phyloP scores from a whole-genome alignment of 306 rosid species.

The Prunus salicina region DNA sequence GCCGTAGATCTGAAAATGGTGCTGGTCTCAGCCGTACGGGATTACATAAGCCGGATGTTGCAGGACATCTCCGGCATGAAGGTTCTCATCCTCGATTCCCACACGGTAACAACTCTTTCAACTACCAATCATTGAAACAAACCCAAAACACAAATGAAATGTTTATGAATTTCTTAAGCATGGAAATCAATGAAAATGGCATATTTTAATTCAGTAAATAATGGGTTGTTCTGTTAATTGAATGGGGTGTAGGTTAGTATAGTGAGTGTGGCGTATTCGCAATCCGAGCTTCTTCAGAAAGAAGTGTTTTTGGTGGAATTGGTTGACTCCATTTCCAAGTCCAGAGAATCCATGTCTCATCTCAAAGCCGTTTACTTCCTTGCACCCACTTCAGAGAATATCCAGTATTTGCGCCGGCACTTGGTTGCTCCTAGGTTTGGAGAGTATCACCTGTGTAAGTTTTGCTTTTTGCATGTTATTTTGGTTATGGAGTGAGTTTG shows the following conservation, averaged over 20 bases:
- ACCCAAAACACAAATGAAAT: not conserved
- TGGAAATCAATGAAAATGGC: not conserved
- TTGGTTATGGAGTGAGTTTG: not conserved
- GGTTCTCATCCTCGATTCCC: slow-evolving; percentile 92
- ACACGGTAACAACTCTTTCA: slow-evolving; percentile 55
- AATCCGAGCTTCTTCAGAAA: slow-evolving; percentile 88
- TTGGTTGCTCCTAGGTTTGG: slow-evolving; percentile 84
- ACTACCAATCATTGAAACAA: not conserved
- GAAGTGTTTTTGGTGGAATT: slow-evolving; percentile 91
- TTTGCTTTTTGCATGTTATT: not conserved
- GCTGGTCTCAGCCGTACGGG: slow-evolving; percentile 69
- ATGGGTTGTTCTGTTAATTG: not conserved
- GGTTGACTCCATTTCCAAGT: slow-evolving; percentile 75
- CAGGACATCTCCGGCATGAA: slow-evolving; percentile 99
- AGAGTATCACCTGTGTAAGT: slow-evolving; percentile 91
- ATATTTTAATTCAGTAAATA: slow-evolving; percentile 9
- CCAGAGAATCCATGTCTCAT: slow-evolving; percentile 87
- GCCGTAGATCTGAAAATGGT: slow-evolving; percentile 42
- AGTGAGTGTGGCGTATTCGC: slow-evolving; percentile 89
- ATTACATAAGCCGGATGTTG: slow-evolving; percentile 83
- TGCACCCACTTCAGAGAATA: slow-evolving; percentile 81
- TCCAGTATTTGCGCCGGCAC: slow-evolving; percentile 75
- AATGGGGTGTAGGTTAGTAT: slow-evolving; percentile 67
- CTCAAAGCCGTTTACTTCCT: slow-evolving; percentile 91
- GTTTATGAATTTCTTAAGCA: not conserved